A percentile compares a stretch with the other conserved stretches of the same genome.
phyloP scores from a whole-genome alignment of 108 stramenopile genomes.

The Asterionellopsis glacialis region DNA sequence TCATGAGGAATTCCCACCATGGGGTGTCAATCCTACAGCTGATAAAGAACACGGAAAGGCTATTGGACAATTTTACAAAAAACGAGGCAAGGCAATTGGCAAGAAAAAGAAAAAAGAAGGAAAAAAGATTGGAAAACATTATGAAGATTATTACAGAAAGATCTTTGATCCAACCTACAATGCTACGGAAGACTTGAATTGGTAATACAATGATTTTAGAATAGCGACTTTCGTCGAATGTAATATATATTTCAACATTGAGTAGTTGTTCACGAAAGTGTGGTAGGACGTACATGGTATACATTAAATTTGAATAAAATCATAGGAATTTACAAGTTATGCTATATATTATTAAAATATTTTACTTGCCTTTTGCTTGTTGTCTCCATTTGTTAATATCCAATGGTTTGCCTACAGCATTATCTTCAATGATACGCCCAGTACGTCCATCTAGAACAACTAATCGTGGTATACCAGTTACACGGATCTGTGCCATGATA shows the following conservation, averaged over 20 bases:
- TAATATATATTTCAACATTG: too few species aligned
- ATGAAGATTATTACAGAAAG: slow-evolving; percentile 15
- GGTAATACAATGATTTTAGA: too few species aligned
- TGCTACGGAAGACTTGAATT: not conserved
- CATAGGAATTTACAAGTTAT: too few species aligned
- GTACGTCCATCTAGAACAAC: slow-evolving; percentile 68
- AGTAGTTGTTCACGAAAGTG: too few species aligned
- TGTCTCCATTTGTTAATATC: slow-evolving; percentile 45
- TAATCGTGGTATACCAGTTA: slow-evolving; percentile 68
- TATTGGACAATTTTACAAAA: slow-evolving; percentile 11
- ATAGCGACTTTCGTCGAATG: too few species aligned
- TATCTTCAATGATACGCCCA: slow-evolving; percentile 69
- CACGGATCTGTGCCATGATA: slow-evolving; percentile 52
- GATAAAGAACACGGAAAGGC: slow-evolving; percentile 14
- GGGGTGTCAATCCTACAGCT: slow-evolving; percentile 10
- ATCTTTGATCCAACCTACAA: slow-evolving; percentile 15
- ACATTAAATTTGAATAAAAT: too few species aligned
- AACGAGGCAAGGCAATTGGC: not conserved
- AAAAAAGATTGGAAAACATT: slow-evolving; percentile 8
- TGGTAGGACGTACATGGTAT: too few species aligned
- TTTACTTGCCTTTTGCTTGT: not conserved
- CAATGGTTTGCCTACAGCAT: slow-evolving; percentile 68
- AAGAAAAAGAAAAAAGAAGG: slow-evolving; percentile 3
- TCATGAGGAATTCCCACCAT: slow-evolving; percentile 3
- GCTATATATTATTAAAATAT: not conserved